Conservation (phyloP, 2,329 filamentous ascomycete genomes). For the Clarireedia paspali region DNA sequence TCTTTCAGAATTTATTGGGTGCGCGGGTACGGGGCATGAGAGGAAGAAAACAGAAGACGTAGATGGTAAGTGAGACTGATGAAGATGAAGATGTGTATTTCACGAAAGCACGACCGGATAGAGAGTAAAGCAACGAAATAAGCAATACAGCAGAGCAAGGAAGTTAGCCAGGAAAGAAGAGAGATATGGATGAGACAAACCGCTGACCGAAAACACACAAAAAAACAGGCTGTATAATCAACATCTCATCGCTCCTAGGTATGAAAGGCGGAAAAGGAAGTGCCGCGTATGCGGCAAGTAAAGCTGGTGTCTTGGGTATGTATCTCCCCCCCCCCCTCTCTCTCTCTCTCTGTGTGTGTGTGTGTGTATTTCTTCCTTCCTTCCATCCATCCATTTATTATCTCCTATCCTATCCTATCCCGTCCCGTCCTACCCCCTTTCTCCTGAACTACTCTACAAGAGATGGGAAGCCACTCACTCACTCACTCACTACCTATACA, state of each 20-base stretch:
- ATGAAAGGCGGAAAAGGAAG: conserved; percentile 61
- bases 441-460: no score
- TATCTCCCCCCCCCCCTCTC: not conserved
- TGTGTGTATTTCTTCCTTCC: not conserved
- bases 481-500: no score
- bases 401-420: not conserved
- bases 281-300: conserved; percentile 68
- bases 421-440: no score
- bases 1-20: not conserved
- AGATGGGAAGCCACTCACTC: no score
- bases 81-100: no score
- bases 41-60: not conserved
- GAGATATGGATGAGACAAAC: not conserved
- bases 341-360: not conserved
- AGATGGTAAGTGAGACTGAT: no score
- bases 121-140: no score
- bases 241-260: conserved; percentile 71
- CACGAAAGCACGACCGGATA: no score
- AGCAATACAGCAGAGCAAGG: no score
- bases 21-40: not conserved
- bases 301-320: conserved; percentile 68
- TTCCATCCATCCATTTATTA: not conserved
- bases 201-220: not conserved
- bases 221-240: conserved; percentile 61
- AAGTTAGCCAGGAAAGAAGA: no score